Evolutionary conservation across 2,329 filamentous ascomycete species (phyloP).

Genomic region (Phialophora verrucosa): DNA sequence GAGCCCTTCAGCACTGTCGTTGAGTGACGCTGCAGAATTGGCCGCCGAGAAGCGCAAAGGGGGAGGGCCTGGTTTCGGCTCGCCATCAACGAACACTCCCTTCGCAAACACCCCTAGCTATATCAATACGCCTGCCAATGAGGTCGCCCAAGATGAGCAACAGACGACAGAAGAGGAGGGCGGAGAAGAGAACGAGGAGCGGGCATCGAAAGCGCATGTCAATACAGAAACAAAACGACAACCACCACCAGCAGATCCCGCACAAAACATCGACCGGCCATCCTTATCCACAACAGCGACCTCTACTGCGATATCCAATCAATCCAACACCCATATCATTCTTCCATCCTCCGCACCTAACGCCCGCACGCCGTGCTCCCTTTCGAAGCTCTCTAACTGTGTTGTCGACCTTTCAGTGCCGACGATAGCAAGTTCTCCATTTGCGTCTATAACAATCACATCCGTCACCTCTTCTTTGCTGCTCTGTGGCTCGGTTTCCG

Average conservation of each 20-base stretch:
- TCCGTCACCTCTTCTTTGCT: slow-evolving; percentile 73
- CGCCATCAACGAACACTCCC: slow-evolving; percentile 48
- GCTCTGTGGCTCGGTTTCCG: slow-evolving; percentile 76
- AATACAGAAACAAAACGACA: slow-evolving; percentile 14
- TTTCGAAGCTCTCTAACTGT: slow-evolving; percentile 72
- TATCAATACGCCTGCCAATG: slow-evolving; percentile 31
- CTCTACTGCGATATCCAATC: slow-evolving; percentile 69
- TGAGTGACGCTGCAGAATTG: slow-evolving; percentile 62
- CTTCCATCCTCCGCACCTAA: slow-evolving; percentile 72
- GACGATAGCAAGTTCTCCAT: slow-evolving; percentile 54
- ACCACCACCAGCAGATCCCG: slow-evolving; percentile 36
- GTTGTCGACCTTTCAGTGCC: slow-evolving; percentile 81
- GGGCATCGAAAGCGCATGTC: not conserved
- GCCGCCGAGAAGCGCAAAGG: slow-evolving; percentile 55
- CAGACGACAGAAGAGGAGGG: slow-evolving; percentile 43
- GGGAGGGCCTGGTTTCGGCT: slow-evolving; percentile 49
- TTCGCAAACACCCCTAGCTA: slow-evolving; percentile 38
- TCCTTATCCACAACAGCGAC: slow-evolving; percentile 67
- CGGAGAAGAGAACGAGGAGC: slow-evolving; percentile 29
- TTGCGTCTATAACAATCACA: slow-evolving; percentile 73
- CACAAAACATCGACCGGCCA: slow-evolving; percentile 52
- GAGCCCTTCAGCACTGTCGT: slow-evolving; percentile 60
- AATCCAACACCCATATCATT: slow-evolving; percentile 74
- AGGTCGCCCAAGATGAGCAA: slow-evolving; percentile 40
- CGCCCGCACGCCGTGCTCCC: slow-evolving; percentile 73